Evolutionary conservation across 768 basidiomycete species (phyloP), one percentile per base, ranked within the genome.

Genomic region (Boletus eberwhitei): DNA sequence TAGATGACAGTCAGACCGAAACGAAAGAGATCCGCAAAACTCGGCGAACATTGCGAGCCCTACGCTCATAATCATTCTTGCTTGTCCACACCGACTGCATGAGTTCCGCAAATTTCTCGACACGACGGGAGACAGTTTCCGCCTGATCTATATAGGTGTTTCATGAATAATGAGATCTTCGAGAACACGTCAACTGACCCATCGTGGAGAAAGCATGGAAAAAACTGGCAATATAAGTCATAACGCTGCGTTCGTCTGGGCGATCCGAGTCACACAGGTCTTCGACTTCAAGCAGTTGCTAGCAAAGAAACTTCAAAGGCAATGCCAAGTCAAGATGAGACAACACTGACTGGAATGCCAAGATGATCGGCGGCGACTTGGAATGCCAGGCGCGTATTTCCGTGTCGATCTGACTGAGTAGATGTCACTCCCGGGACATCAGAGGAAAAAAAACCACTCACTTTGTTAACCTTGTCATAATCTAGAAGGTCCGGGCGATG

Each of bases 191-290:
- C 29, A 13, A 71, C 82, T 48, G 60, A 95, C 95, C 93, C 88
- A 97, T 95, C 0, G 91, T 87, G 0, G 94, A 96, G 70, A 99
- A 99, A 0, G 96, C 95, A 67, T 98, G 97, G 79, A 99, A 99
- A 73, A 81, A 98, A 63, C 91, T 91, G 34, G 97, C 97, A 43
- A 99, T 88, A 61, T 98, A 98, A 5, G 94, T 98, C 93, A 98
- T 98, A 12, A 98, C 91, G 71, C 90, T 93, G 36, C 93, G 86
- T 73, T 99, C 97, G 69, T 99, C 97, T 0, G 96, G 96, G 44
- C 80, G 82, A n/a, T 76, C 76, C 0, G 86, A 83, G 65, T 94
- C 93, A 61, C 93, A 95, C 31, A 99, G 71, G 76, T 99, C 97
- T 51, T 93, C 88, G 0, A 98, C 96, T 78, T 99, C 97, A 19